Evolutionary conservation across 2,329 filamentous ascomycete genomes (phyloP).

Genomic region (Fusarium secorum): DNA sequence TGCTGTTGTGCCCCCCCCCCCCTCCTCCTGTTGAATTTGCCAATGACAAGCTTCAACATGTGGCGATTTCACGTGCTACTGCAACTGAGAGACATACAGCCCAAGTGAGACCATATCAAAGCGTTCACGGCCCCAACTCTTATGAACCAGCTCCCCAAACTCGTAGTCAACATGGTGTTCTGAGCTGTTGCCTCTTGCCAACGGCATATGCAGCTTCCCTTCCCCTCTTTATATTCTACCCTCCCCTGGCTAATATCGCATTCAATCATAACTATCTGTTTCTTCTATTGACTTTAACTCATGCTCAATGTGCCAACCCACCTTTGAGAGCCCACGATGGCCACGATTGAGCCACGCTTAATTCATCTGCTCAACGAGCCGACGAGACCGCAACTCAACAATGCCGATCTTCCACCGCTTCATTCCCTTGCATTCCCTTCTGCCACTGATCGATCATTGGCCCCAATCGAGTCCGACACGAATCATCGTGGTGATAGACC

Average conservation of each 20-base stretch:
- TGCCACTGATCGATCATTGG: slow-evolving; percentile 55
- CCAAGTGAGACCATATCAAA: slow-evolving; percentile 39
- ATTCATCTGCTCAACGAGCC: slow-evolving; percentile 71
- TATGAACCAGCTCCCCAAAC: slow-evolving; percentile 25
- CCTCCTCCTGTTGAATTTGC: slow-evolving; percentile 9
- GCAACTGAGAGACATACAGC: slow-evolving; percentile 32
- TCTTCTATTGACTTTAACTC: slow-evolving; percentile 27
- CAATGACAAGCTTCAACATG: slow-evolving; percentile 35
- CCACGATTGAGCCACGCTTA: slow-evolving; percentile 72
- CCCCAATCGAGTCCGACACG: slow-evolving; percentile 61
- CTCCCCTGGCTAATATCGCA: not conserved
- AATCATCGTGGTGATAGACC: slow-evolving; percentile 51
- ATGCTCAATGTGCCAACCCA: slow-evolving; percentile 42
- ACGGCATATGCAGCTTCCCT: slow-evolving; percentile 19
- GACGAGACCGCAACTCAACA: slow-evolving; percentile 56
- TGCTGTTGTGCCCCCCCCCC: slow-evolving; percentile 16
- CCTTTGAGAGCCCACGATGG: slow-evolving; percentile 57
- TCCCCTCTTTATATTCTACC: slow-evolving; percentile 10
- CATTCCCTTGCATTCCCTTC: slow-evolving; percentile 56
- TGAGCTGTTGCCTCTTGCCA: slow-evolving; percentile 34
- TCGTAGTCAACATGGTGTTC: slow-evolving; percentile 32
- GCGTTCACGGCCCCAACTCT: slow-evolving; percentile 37
- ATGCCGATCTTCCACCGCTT: slow-evolving; percentile 63
- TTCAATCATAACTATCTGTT: slow-evolving; percentile 1
- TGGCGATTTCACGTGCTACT: slow-evolving; percentile 46